These are phyloP conservation scores for Populus hybrid DNA, from an alignment of 441 rosid species.

Conservation along the genomic window DNA sequence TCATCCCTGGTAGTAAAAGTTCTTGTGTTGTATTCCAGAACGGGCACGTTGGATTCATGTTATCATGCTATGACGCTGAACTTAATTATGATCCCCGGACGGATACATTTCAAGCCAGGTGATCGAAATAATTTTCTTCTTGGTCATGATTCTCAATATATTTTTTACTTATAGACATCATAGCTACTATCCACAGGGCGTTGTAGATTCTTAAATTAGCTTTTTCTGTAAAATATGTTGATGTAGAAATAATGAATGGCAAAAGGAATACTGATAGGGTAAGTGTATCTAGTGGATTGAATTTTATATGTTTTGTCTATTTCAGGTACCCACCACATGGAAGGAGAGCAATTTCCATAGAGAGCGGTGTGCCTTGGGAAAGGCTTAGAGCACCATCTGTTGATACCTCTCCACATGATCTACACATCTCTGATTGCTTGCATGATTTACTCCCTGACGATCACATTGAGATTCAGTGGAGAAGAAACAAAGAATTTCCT, in stretches of 20 bases:
- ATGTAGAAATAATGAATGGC: background rate
- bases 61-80: slow-evolving; percentile 94
- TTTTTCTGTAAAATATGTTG: background rate
- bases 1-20: background rate
- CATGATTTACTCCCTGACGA: slow-evolving; percentile 73
- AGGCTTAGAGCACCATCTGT: slow-evolving; percentile 68
- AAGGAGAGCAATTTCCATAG: slow-evolving; percentile 61
- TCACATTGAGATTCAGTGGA: slow-evolving; percentile 94
- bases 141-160: background rate
- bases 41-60: slow-evolving; percentile 90
- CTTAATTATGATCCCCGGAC: slow-evolving; percentile 72
- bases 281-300: slow-evolving; percentile 9
- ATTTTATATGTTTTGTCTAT: slow-evolving; percentile 4
- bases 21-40: slow-evolving; percentile 45
- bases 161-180: background rate
- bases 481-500: slow-evolving; percentile 89
- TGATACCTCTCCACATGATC: slow-evolving; percentile 64
- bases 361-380: slow-evolving; percentile 73
- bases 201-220: background rate
- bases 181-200: background rate
- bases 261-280: background rate
- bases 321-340: slow-evolving; percentile 89
- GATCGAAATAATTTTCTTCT: slow-evolving; percentile 12
- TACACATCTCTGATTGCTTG: slow-evolving; percentile 61
- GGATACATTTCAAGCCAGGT: slow-evolving; percentile 92